phyloP scores from a whole-genome alignment of 805 yeast species.

The Yamadazyma endophytica region DNA sequence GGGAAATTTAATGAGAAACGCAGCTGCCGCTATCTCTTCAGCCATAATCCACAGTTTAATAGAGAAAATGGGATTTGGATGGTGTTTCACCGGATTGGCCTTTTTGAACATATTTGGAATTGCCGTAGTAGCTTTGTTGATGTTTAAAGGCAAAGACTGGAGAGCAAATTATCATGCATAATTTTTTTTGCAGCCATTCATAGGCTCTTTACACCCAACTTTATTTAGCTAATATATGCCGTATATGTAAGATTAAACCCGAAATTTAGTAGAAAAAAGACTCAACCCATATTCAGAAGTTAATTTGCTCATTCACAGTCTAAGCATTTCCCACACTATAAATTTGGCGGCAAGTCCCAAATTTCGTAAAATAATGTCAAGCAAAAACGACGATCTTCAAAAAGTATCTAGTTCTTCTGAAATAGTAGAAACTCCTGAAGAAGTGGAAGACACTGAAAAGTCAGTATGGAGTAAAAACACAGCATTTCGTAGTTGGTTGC shows the following conservation, averaged over 20 bases:
- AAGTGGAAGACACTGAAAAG: neutral
- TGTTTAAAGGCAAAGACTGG: slow-evolving; percentile 21
- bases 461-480: neutral
- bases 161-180: slow-evolving; percentile 11
- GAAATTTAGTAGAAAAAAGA: no score
- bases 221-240: no score
- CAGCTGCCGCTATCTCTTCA: slow-evolving; percentile 52
- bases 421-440: neutral
- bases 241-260: no score
- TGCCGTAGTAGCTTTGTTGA: slow-evolving; percentile 13
- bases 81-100: slow-evolving; percentile 55
- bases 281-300: neutral
- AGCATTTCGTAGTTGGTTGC: slow-evolving; percentile 29
- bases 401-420: no score
- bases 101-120: slow-evolving; percentile 16
- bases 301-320: neutral
- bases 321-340: neutral
- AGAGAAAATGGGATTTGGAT: slow-evolving; percentile 42
- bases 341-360: no score
- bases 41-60: slow-evolving; percentile 36
- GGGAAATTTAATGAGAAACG: slow-evolving; percentile 49
- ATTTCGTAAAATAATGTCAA: no score
- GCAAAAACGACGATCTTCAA: no score
- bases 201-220: no score
- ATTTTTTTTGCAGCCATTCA: neutral